Evolutionary conservation across 1,139 yeast genomes (phyloP), one percentile per base, ranked within the genome.

Genomic region (Pichiaceae sp.): DNA sequence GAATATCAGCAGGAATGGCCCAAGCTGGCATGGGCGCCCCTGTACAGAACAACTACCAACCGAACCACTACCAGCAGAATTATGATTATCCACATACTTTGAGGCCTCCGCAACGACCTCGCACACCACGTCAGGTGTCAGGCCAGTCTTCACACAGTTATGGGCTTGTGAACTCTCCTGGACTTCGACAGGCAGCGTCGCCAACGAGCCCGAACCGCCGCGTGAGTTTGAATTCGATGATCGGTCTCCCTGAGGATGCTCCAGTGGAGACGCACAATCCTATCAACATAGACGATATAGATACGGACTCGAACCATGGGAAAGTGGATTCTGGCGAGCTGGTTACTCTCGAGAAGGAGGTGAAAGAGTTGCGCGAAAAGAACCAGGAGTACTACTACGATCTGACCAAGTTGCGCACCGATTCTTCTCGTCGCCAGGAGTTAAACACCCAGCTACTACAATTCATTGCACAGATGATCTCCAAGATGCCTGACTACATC

Each of bases 381-480:
- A 44, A 42, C 33, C 34, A 36, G 11, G 17, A 35, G 3, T 40
- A 42, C 32, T 34, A 38, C 24, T 31, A 42, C 11, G 44, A 46
- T 25, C 30, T 42, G 4, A 34, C 41, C 5, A 33, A 23, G 11
- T 32, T 46, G n/a, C 32, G 35, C 15, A 26, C 29, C 4, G 30
- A 42, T 17, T 29, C 40, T 18, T 30, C 27, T 11, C 72, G 33
- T 18, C 32, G 21, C 7, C 34, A 38, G 21, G 34, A 38, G 8
- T 6, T 20, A 2, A 35, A 36, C n/a, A 29, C 27, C 3, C 36
- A 37, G 31, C 33, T 37, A 1, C 19, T 33, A 4, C 16, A 26
- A 3, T 37, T 42, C 23, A 28, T 38, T 14, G 36, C 19, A 21
- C 25, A 29, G 4, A 25, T 45, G 14, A 24, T 47, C 17, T 36